A percentile compares a stretch with the other conserved stretches of the same genome.
Evolutionary conservation across 2,329 filamentous ascomycete species (phyloP).

Genomic region (Colletotrichum sp.): DNA sequence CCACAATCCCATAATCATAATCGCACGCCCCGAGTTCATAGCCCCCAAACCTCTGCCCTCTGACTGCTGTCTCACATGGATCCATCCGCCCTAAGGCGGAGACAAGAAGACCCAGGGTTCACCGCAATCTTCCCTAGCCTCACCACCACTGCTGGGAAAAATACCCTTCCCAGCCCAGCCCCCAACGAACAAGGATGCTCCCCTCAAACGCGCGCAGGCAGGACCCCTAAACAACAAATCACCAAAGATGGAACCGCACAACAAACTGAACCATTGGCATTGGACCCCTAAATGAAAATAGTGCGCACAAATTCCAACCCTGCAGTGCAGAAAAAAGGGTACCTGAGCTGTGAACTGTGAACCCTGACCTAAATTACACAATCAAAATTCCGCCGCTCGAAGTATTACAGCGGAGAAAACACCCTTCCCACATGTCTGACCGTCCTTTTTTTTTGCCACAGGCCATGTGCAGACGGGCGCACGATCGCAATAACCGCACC

Average conservation of each 20-base stretch:
- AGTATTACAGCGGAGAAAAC: not conserved
- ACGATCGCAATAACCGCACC: conserved; percentile 1
- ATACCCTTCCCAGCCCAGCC: not conserved
- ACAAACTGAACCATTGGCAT: not conserved
- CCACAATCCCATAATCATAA: not conserved
- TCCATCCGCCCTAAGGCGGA: not conserved
- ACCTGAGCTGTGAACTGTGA: not conserved
- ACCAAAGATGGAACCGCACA: not conserved
- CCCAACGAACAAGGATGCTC: not conserved
- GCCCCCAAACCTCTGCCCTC: not conserved
- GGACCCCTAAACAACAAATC: not conserved
- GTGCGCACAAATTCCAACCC: not conserved
- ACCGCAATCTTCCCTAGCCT: not conserved
- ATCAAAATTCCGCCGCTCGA: not conserved
- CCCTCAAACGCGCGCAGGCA: not conserved
- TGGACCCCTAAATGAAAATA: not conserved
- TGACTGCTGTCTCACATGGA: not conserved
- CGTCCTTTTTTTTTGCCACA: not conserved
- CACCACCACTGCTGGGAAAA: not conserved
- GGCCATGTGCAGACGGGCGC: conserved; percentile 4
- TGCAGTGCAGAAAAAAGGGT: too few relatives aligned
- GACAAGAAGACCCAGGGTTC: not conserved
- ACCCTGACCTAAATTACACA: not conserved
- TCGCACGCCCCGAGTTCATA: not conserved
- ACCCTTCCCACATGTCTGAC: not conserved